Evolutionary conservation across 176 grass and related monocot genomes (phyloP), one percentile per base, ranked within the genome.

Genomic region (Cocos nucifera): DNA sequence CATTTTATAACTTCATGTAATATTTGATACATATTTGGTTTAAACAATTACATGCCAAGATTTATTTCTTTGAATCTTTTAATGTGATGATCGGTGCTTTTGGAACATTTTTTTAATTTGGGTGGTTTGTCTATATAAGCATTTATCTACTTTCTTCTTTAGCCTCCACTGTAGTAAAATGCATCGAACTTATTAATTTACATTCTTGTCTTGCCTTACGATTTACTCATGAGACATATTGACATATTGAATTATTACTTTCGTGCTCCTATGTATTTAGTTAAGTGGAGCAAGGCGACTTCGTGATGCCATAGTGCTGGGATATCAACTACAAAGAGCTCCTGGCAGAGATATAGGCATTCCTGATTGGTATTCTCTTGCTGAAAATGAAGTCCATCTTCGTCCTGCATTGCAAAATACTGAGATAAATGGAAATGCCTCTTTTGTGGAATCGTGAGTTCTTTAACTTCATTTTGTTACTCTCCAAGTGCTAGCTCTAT

Each of bases 301-400:
- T 58, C 71, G 79, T 65, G 87, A 98, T 78, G 93, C 93, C 49
- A 98, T 92, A 83, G 87, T 98, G 20, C 70, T 98, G 61, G 93
- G 87, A 35, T 98, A 98, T 82, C 87, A 98, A 77, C 59, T 98
- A 51, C 93, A 98, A 83, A 85, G 93, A 76, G 69, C 76, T 70
- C 78, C 93, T n/a, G 87, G 84, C 22, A 85, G 78, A 64, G 93
- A 98, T 70, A 62, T 98, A 17, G 81, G 84, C 53, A 84, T 97
- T 74, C 87, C 93, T 60, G 87, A 91, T 32, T 91, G 87, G 93
- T 97, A 97, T 75, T 97, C 93, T 78, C 79, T 80, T 61, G 83
- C 93, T 17, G 87, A 97, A 66, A 91, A 85, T 78, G 93, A 97
- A 83, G 85, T 73, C 4, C 81, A 84, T 70, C 77, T 83, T 60